Base-by-base conservation (phyloP, 768 basidiomycete species). In the Trametes gibbosa region DNA sequence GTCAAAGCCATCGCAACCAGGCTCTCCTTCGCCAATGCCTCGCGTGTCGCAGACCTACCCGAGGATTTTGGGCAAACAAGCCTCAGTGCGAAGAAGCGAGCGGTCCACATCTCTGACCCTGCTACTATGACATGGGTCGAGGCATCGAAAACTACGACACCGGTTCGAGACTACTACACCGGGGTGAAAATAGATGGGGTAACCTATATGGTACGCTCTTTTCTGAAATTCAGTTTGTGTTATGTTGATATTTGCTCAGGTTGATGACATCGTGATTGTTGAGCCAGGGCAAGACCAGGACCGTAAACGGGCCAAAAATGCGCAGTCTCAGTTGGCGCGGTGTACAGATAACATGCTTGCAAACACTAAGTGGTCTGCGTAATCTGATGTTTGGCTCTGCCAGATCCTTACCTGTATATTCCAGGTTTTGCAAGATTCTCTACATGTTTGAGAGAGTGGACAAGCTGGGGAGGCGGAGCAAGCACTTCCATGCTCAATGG, bases 401-500 rank as follows among this genome's bases (percentile, higher is more conserved):
- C 23, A 29, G 19, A 16, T 5, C 19, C 27, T 56, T 16, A 53
- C 6, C 29, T 5, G 29, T 43, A 21, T 19, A 16, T 16, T 14
- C 13, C 29, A 91, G 89, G 89, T 91, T 91, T 65, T 82, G 82
- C 49, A 78, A 75, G n/a, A 86, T 90, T 41, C 77, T 76, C 3
- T 87, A 85, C 63, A 81, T 91, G 56, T 86, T 80, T 59, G 80
- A 85, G 52, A 54, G 67, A 8, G 71, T 40, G 35, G 58, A 24
- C 49, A 16, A 9, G 6, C 12, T 4, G 2, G 48, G 47, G 2
- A 1, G 5, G 16, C 10, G 17, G 29, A 63, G 63, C 53, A 85
- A 84, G 66, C 79, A 76, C 72, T 84, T 87, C 54, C 89, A 91
- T 69, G 87, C 80, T 0, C 85, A 87, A 56, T 91, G 89, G 89